These are phyloP conservation scores for Neonectria punicea DNA, from an alignment of 2,329 filamentous ascomycete species.

Conservation along the genomic window DNA sequence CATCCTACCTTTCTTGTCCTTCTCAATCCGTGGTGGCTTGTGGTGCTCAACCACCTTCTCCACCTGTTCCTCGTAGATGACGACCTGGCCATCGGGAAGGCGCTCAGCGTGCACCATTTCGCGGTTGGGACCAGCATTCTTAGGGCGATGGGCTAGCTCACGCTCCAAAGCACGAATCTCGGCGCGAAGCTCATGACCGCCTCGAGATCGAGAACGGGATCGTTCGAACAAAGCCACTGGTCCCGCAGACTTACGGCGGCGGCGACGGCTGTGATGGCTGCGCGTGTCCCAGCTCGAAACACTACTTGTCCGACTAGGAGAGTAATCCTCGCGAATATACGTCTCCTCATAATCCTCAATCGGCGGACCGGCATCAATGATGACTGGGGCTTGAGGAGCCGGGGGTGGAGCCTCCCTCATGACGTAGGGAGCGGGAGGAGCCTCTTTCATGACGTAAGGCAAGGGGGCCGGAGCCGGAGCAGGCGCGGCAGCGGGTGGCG, in stretches of 20 bases:
- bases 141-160: conserved; percentile 50
- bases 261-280: conserved; percentile 43
- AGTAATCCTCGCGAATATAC: conserved; percentile 58
- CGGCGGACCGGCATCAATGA: conserved; percentile 48
- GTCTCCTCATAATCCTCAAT: conserved; percentile 59
- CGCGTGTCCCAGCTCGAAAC: conserved; percentile 49
- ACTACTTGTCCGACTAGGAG: conserved; percentile 56
- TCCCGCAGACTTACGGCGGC: conserved; percentile 41
- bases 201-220: conserved; percentile 55
- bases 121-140: conserved; percentile 53
- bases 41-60: conserved; percentile 65
- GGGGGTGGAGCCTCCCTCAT: conserved; percentile 26
- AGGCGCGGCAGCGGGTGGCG: conserved; percentile 36
- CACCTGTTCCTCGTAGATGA: conserved; percentile 70
- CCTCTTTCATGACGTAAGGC: conserved; percentile 7
- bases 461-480: conserved; percentile 41
- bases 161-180: conserved; percentile 78
- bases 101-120: conserved; percentile 68
- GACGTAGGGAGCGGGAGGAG: conserved; percentile 18
- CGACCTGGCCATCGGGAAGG: conserved; percentile 68
- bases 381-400: conserved; percentile 42
- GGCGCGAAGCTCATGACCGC: conserved; percentile 73
- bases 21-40: conserved; percentile 77
- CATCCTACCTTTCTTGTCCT: conserved; percentile 97
- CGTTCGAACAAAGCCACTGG: conserved; percentile 54